Evolutionary conservation across 2,329 filamentous ascomycete species (phyloP), one percentile per base, ranked within the genome.

Genomic region (Davidsoniella australis): DNA sequence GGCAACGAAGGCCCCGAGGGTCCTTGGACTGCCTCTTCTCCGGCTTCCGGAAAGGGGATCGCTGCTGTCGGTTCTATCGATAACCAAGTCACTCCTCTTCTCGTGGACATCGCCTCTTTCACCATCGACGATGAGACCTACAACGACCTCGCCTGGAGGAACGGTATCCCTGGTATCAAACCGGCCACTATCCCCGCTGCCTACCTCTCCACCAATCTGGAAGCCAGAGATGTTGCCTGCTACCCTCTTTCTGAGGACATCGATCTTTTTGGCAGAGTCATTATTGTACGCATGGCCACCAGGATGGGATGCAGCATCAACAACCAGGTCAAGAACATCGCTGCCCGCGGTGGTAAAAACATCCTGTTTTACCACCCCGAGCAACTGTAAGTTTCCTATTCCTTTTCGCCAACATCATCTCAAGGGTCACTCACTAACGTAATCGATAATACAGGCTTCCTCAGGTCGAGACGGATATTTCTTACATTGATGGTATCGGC

Each of bases 61-160:
- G 42, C 33, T 14, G 42, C 14, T 12, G 63, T 76, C 17, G 70
- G 68, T 5, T 73, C 71, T 0, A 64, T 71, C 50, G 69, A 75
- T 55, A 75, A 69, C 54, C 58, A 56, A 6, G 53, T 65, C 17
- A 64, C 63, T 1, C 67, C 70, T 0, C 55, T 62, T 1, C 57
- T 75, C 2, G 58, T 69, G 16, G 64, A 59, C 46, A 57, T 64
- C 33, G 66, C 64, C 1, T 60, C 58, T n/a, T 75, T 64, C 57
- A 59, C 57, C 5, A 56, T 72, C 24, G 60, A 65, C 48, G 59
- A 39, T n/a, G 5, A 23, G 17, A 23, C 9, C 16, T 29, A 39
- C n/a, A n/a, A 7, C 3, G 16, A 14, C 33, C 38, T 47, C 26
- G 45, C 16, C 16, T 47, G 45, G 45, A n/a, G 24, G 36, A 26